Base-by-base conservation (phyloP, 805 yeast species). In the Barnettozyma sucrosica region DNA sequence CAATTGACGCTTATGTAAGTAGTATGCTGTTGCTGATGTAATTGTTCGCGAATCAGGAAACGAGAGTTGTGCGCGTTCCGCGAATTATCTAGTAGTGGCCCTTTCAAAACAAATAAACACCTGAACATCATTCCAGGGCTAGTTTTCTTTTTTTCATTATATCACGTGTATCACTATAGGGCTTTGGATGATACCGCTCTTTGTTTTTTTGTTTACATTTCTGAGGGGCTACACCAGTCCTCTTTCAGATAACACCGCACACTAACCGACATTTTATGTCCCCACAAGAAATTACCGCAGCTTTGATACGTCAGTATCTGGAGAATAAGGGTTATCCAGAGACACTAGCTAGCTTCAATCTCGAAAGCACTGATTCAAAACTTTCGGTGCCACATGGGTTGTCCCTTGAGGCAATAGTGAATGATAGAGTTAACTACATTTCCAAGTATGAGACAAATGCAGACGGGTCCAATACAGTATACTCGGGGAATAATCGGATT, bases 371-470 rank as follows among this genome's bases (percentile, higher is more conserved):
- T 3, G 32, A 28, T 28, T 11, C 16, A 28, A 28, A 28, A 13
- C 3, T 11, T 90, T 0, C 62, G 82, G 1, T 16, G 3, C 26
- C 39, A 32, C n/a, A 46, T 32, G 43, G 34, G 14, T 14, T 43
- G 5, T 50, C 68, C 0, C 59, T 76, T 18, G 68, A 65, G 33
- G 69, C 65, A 5, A 70, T 75, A 11, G 51, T 75, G 11, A 37
- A 56, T 7, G 79, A 74, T 50, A 57, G 75, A 36, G 44, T 64
- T 3, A 59, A 62, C 16, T 71, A 58, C 47, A 51, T 64, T 2
- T 52, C 55, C 3, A 50, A 57, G 28, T 42, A 46, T 1, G 32
- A 55, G 3, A n/a, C 16, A 3, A 46, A 43, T 3, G 39, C 55
- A 6, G 16, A 16, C 16, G 20, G 32, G 3, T 19, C 8, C 11